Evolutionary conservation across 1,284 basidiomycete species (phyloP), one percentile per base, ranked within the genome.

Genomic region (Ganoderma sinense): DNA sequence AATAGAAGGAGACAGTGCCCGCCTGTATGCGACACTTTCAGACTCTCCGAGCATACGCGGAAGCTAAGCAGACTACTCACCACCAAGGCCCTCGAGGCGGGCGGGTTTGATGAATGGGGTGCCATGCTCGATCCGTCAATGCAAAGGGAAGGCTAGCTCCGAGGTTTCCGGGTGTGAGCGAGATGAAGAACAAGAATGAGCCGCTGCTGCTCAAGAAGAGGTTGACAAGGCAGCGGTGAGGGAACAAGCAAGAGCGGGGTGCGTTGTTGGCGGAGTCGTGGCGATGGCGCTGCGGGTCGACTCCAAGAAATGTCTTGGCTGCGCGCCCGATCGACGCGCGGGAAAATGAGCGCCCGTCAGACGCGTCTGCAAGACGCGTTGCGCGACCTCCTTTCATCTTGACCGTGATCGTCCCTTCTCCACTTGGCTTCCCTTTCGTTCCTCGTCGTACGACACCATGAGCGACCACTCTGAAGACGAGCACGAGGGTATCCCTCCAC

Each of bases 1-100:
- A 85, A 77, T 95, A 95, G 81, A 95, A 95, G 36, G 85, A 78
- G 11, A 94, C 91, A 5, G 92, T 92, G 43, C 86, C 90, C 55
- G 79, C 84, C 91, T 93, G 60, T 29, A 59, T 64, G 59, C 23
- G 29, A 36, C 48, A 40, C 48, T 45, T 33, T 56, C 40, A 26
- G 55, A 51, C 29, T 36, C 29, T 61, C 53, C 16, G 43, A 66
- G 43, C 36, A 43, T 29, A 11, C 13, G 23, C n/a, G 29, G 29
- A 40, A 10, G 59, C 36, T 7, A 26, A 26, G 55, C 29, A 6
- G 36, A 53, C 14, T 48, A 69, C 75, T 71, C 61, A 76, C 75
- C 62, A 76, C 75, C 45, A 76, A 64, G 48, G 72, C 71, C 68
- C 75, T 72, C n/a, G 73, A 73, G 14, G 75, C 73, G 58, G 69